Percentiles rank a stretch among this genome's conserved stretches.
Conservation (phyloP, 2,329 filamentous ascomycete species). For the Cryphonectria nitschkei region DNA sequence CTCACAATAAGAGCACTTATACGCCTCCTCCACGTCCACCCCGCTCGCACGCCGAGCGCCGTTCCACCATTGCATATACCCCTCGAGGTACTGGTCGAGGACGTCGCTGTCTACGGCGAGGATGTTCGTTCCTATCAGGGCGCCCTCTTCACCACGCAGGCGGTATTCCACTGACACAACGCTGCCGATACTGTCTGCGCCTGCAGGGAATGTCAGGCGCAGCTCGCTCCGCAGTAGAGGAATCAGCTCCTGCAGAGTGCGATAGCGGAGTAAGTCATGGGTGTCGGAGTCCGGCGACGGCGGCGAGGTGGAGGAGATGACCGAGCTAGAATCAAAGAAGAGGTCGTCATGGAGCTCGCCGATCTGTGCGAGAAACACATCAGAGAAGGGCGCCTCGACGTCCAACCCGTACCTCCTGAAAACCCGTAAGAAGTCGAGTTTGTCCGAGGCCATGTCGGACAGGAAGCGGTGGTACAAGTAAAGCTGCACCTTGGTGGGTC, state of each 20-base stretch:
- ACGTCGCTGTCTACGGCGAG: conserved; percentile 68
- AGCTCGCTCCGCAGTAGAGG: conserved; percentile 52
- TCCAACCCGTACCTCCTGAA: conserved; percentile 74
- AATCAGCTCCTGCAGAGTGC: conserved; percentile 52
- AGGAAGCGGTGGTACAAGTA: conserved; percentile 89
- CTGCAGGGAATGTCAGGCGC: conserved; percentile 55
- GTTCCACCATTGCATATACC: conserved; percentile 86
- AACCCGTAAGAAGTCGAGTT: conserved; percentile 70
- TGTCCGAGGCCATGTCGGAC: conserved; percentile 71
- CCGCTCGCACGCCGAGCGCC: conserved; percentile 74
- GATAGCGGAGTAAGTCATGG: conserved; percentile 50
- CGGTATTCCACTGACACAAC: conserved; percentile 60
- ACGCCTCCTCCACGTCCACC: conserved; percentile 81
- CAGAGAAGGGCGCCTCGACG: conserved; percentile 69
- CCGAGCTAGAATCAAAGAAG: conserved; percentile 54
- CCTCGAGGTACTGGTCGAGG: conserved; percentile 67
- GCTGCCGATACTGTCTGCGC: conserved; percentile 51
- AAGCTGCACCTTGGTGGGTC: conserved; percentile 82
- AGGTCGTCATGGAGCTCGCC: conserved; percentile 68
- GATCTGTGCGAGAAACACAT: conserved; percentile 77
- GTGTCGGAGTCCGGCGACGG: conserved; percentile 11
- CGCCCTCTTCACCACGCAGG: conserved; percentile 51
- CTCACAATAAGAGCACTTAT: conserved; percentile 85
- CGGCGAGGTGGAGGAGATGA: conserved; percentile 40
- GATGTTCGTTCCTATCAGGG: conserved; percentile 57